A percentile compares a stretch with the other conserved stretches of the same genome.
phyloP scores from a whole-genome alignment of 2,329 filamentous ascomycete genomes.

The Alternaria conjuncta region DNA sequence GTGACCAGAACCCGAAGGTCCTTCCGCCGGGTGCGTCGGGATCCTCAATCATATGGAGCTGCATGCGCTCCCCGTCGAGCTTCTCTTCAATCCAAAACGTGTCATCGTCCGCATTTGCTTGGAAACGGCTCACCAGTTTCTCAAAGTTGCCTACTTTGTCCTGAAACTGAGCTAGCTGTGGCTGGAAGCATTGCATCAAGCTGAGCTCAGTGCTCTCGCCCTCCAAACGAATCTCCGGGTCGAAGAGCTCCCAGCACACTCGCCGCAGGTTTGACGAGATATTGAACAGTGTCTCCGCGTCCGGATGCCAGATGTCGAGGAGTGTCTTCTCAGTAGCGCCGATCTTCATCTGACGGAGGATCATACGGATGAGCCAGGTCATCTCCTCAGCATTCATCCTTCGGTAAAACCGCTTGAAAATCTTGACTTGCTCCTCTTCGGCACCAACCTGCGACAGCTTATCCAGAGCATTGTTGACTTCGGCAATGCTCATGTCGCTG shows the following conservation, averaged over 20 bases:
- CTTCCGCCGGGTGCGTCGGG: constrained; percentile 70
- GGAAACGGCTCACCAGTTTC: constrained; percentile 75
- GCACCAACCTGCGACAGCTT: constrained; percentile 74
- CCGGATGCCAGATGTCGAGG: constrained; percentile 68
- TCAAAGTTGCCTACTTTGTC: constrained; percentile 73
- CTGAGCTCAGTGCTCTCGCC: constrained; percentile 76
- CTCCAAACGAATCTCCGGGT: constrained; percentile 74
- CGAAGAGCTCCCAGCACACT: constrained; percentile 91
- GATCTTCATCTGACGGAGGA: constrained; percentile 79
- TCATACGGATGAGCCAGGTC: constrained; percentile 92
- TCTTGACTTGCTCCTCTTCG: constrained; percentile 82
- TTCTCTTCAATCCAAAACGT: constrained; percentile 99
- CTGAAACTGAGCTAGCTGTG: constrained; percentile 92
- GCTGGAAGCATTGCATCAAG: constrained; percentile 95
- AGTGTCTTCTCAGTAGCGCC: constrained; percentile 87
- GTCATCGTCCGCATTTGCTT: constrained; percentile 70
- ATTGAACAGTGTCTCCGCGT: constrained; percentile 70
- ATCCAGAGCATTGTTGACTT: constrained; percentile 88
- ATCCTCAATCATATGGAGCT: constrained; percentile 88
- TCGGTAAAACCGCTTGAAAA: constrained; percentile 84
- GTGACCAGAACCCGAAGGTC: constrained; percentile 87
- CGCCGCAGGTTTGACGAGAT: constrained; percentile 88
- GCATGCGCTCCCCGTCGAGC: constrained; percentile 94
- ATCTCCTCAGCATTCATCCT: constrained; percentile 93
- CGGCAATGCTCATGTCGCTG: constrained; percentile 82